A percentile compares a stretch with the other conserved stretches of the same genome.
These are phyloP conservation scores for Pittosporum tobira DNA, from an alignment of 129 eudicot species.

Conservation along the genomic window DNA sequence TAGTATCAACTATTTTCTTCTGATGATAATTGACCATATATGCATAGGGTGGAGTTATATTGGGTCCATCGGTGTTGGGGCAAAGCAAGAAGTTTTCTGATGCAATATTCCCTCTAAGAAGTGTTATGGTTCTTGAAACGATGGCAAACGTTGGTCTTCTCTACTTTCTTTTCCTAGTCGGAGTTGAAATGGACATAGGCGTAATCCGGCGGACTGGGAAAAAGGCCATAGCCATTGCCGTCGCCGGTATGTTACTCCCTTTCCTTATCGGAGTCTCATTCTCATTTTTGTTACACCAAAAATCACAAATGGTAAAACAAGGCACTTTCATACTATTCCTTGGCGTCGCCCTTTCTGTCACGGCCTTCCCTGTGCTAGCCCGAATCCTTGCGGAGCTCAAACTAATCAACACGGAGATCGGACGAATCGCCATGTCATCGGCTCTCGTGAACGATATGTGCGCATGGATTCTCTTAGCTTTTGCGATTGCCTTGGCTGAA, in stretches of 20 bases:
- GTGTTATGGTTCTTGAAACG: slow-evolving; percentile 78
- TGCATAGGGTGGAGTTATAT: slow-evolving; percentile 67
- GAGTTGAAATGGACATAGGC: slow-evolving; percentile 78
- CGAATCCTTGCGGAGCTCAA: slow-evolving; percentile 81
- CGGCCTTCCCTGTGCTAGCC: slow-evolving; percentile 85
- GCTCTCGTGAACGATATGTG: slow-evolving; percentile 69
- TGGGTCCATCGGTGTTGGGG: slow-evolving; percentile 93
- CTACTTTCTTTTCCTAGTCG: slow-evolving; percentile 77
- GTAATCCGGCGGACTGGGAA: slow-evolving; percentile 48
- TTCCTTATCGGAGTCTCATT: slow-evolving; percentile 60
- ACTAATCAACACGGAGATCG: slow-evolving; percentile 62
- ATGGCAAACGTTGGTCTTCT: slow-evolving; percentile 94
- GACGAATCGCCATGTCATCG: slow-evolving; percentile 70
- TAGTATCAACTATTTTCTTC: neutral
- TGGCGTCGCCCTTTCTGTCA: slow-evolving; percentile 74
- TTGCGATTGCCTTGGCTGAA: slow-evolving; percentile 77
- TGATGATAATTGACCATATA: neutral
- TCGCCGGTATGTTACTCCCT: slow-evolving; percentile 78
- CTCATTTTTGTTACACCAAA: slow-evolving; percentile 42
- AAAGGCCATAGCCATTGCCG: slow-evolving; percentile 49
- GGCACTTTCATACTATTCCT: slow-evolving; percentile 77
- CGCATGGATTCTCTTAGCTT: slow-evolving; percentile 73
- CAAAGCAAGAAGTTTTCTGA: slow-evolving; percentile 33
- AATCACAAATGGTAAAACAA: slow-evolving; percentile 27
- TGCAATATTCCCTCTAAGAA: slow-evolving; percentile 59